Percentiles rank a stretch among this genome's conserved stretches.
Evolutionary conservation across 257 asterid genomes (phyloP).

Genomic region (Eucommia ulmoides): DNA sequence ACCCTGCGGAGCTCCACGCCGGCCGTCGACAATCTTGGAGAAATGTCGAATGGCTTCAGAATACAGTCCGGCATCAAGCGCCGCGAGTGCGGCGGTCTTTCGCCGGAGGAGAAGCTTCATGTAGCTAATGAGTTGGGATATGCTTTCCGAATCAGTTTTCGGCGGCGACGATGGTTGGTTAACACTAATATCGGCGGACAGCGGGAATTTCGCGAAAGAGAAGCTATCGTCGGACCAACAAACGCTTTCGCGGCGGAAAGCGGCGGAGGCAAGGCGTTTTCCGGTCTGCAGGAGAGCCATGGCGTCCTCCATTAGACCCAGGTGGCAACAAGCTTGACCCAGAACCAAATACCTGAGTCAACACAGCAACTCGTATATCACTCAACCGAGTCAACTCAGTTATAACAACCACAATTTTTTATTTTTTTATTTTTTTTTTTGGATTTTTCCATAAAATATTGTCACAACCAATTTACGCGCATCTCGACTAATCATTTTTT

Average conservation of each 20-base stretch:
- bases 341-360: constrained; percentile 36
- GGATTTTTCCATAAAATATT: neutral
- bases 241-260: constrained; percentile 54
- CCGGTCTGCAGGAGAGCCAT: constrained; percentile 45
- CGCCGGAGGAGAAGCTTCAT: constrained; percentile 57
- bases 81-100: constrained; percentile 53
- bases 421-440: too few relatives aligned
- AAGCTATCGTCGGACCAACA: constrained; percentile 5
- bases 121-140: constrained; percentile 46
- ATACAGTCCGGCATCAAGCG: constrained; percentile 57
- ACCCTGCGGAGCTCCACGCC: constrained; percentile 59
- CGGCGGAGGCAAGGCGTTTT: constrained; percentile 41
- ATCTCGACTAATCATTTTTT: neutral
- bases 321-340: constrained; percentile 50
- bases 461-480: neutral
- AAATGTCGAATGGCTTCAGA: constrained; percentile 54
- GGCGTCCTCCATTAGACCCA: constrained; percentile 54
- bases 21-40: constrained; percentile 52
- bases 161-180: constrained; percentile 20
- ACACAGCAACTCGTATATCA: neutral
- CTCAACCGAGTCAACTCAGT: neutral
- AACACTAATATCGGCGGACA: constrained; percentile 8
- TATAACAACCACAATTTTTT: too few relatives aligned
- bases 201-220: constrained; percentile 3
- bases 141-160: constrained; percentile 29